A percentile compares a stretch with the other conserved stretches of the same genome.
Evolutionary conservation across 176 grass and related monocot genomes (phyloP).

Genomic region (Phyllostachys edulis): DNA sequence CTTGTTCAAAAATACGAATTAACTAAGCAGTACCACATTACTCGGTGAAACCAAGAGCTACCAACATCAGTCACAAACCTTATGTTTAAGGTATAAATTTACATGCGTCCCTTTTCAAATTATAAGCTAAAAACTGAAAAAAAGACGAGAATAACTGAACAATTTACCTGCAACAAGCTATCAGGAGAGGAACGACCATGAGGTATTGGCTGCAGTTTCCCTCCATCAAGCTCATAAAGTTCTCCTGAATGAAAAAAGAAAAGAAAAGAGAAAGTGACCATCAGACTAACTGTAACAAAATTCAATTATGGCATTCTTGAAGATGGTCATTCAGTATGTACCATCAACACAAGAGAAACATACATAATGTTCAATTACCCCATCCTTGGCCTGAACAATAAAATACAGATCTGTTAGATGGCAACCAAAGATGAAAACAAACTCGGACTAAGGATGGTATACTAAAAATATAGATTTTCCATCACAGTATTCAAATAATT

Average conservation of each 20-base stretch:
- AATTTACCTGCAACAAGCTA: slow-evolving; percentile 73
- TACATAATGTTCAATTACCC: slow-evolving; percentile 78
- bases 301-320: background rate
- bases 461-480: background rate
- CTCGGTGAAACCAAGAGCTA: background rate
- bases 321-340: slow-evolving; percentile 20
- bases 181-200: slow-evolving; percentile 63
- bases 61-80: background rate
- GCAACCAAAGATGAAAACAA: background rate
- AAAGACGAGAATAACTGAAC: background rate
- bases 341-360: slow-evolving; percentile 95
- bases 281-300: background rate
- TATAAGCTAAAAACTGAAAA: background rate
- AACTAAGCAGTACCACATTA: no score
- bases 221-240: slow-evolving; percentile 84
- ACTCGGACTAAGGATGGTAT: background rate
- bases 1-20: background rate
- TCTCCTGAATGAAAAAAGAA: slow-evolving; percentile 47
- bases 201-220: slow-evolving; percentile 46
- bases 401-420: slow-evolving; percentile 14
- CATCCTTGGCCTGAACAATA: slow-evolving; percentile 55
- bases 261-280: background rate
- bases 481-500: slow-evolving; percentile 1
- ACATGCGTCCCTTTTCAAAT: background rate
- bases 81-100: background rate